phyloP scores from a whole-genome alignment of 1,139 yeast genomes.

The Lodderomyces margitis region DNA sequence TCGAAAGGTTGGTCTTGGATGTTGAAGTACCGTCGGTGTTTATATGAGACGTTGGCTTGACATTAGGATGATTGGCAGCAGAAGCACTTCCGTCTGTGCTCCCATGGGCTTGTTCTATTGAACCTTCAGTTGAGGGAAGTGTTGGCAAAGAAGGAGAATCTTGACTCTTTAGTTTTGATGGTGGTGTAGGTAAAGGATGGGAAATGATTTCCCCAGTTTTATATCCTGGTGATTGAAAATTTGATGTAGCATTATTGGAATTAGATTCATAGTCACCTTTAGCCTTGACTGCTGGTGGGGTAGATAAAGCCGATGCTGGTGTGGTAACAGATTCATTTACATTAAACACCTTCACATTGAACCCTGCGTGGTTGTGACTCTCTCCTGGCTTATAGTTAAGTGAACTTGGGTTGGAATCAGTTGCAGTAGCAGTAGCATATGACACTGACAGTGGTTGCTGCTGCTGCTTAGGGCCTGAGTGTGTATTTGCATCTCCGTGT shows the following conservation, averaged over 20 bases:
- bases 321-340: background rate
- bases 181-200: slow-evolving; percentile 16
- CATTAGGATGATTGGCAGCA: slow-evolving; percentile 35
- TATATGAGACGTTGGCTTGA: slow-evolving; percentile 45
- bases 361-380: background rate
- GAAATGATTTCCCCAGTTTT: slow-evolving; percentile 6
- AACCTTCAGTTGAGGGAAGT: slow-evolving; percentile 4
- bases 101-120: slow-evolving; percentile 1
- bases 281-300: slow-evolving; percentile 7
- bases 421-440: background rate
- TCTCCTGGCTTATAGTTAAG: background rate
- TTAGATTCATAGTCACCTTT: background rate
- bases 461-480: background rate
- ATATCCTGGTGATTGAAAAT: slow-evolving; percentile 7
- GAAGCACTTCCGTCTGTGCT: no score
- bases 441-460: background rate
- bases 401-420: background rate
- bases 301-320: slow-evolving; percentile 1
- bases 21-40: slow-evolving; percentile 39
- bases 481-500: background rate
- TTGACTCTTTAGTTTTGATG: slow-evolving; percentile 11
- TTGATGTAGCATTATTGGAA: background rate
- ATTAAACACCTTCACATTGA: background rate
- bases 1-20: slow-evolving; percentile 49
- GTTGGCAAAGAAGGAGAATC: slow-evolving; percentile 6